Evolutionary conservation across 495 filamentous ascomycete species (phyloP).

Genomic region (Cryomyces minteri): DNA sequence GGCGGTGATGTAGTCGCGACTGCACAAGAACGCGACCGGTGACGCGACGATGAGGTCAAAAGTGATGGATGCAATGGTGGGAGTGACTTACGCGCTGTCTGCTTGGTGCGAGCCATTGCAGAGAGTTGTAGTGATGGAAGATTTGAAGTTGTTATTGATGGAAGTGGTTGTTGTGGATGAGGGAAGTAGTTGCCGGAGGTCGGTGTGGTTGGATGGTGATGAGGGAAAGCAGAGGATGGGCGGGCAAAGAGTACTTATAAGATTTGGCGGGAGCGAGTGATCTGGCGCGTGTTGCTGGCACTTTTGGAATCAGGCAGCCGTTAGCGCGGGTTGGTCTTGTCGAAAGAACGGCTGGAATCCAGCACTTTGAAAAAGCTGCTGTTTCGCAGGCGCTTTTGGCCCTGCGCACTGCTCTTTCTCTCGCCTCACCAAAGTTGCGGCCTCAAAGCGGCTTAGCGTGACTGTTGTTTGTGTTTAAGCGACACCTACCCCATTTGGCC

Average conservation of each 20-base stretch:
- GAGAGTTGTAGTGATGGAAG: constrained; percentile 15
- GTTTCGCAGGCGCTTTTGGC: neutral
- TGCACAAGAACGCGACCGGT: constrained; percentile 4
- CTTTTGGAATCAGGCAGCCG: neutral
- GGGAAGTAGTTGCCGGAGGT: constrained; percentile 7
- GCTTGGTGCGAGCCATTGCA: constrained; percentile 97
- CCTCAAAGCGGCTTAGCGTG: no score
- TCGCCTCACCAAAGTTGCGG: neutral
- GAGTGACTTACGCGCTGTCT: constrained; percentile 77
- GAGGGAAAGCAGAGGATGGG: neutral
- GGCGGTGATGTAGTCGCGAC: constrained; percentile 4
- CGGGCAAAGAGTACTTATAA: neutral
- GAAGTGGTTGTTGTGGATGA: constrained; percentile 22
- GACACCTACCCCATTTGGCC: neutral
- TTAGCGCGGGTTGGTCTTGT: neutral
- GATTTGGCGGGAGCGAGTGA: neutral
- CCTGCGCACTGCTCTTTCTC: neutral
- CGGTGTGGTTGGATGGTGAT: neutral
- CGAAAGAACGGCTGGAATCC: constrained; percentile 6
- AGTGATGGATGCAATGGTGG: constrained; percentile 1
- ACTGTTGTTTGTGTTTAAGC: neutral
- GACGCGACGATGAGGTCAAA: neutral
- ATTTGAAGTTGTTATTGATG: constrained; percentile 4
- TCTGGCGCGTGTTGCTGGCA: neutral
- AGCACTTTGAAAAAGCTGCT: constrained; percentile 1